Base-by-base conservation (phyloP, 1,139 yeast species). In the Casaregolazyma suthepensis region DNA sequence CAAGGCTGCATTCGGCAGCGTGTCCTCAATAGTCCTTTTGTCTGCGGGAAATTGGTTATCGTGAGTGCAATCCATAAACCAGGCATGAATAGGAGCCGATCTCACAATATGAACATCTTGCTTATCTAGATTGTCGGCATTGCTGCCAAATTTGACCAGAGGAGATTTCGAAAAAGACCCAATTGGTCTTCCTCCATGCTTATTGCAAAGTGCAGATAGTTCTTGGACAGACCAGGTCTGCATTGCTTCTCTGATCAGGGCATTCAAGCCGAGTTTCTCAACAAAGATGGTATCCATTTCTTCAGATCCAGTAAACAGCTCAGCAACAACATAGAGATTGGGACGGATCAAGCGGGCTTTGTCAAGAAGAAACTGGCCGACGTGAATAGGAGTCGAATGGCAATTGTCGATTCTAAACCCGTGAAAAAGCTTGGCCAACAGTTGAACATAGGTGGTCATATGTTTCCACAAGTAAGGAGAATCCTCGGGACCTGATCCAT, bases 21-120 rank as follows among this genome's bases (percentile, higher is more conserved):
- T 90, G 65, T 93, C 99, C 67, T 91, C 96, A 0, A 89, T 85
- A 0, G 96, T 90, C 66, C 98, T 80, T 71, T 87, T 89, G 63
- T 91, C 95, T 45, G 78, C 78, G 2, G 98, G 96, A 42, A 83
- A 85, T 69, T 89, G 94, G 65, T 93, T 93, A 69, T 93, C 99
- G 69, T 93, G 99, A 2, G 98, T 91, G 65, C 97, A 91, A 68
- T 93, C 99, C 97, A 93, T 91, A 64, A 93, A 87, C 63, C 93
- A 75, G 0, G 98, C 96, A 70, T 90, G 98, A 2, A 96, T 96
- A 13, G 84, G 82, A 45, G 84, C 80, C 7, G 82, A 75, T 1
- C 82, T 76, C 52, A 88, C 76, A 13, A 82, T 75, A 60, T 77
- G 79, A 2, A 56, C 55, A 19, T 58, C 61, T 10, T 55, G 45